A percentile compares a stretch with the other conserved stretches of the same genome.
Conservation (phyloP, 139 green algal species). For the Choricystis sp. region DNA sequence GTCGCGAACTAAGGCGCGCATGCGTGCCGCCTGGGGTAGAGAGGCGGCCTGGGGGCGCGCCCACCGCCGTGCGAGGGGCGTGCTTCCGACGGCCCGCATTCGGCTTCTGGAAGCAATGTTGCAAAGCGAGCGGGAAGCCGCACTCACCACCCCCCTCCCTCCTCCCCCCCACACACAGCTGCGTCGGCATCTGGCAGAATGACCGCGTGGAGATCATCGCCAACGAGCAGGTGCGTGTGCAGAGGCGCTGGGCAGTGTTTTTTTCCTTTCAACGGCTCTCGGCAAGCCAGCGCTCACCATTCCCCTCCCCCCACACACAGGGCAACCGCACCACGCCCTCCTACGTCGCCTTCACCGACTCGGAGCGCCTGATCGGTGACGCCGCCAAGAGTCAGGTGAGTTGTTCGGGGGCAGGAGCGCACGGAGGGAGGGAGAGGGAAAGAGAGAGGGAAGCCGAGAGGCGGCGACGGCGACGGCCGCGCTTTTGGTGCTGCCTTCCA, state of each 20-base stretch:
- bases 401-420: background rate
- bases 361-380: slow-evolving; percentile 89
- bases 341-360: slow-evolving; percentile 96
- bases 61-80: slow-evolving; percentile 1
- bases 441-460: no score
- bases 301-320: background rate
- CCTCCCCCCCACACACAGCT: slow-evolving; percentile 18
- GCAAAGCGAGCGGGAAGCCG: background rate
- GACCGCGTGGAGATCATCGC: slow-evolving; percentile 77
- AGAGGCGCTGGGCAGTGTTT: background rate
- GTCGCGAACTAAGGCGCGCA: no score
- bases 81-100: no score
- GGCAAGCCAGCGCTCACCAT: background rate
- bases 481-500: no score
- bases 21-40: background rate
- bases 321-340: slow-evolving; percentile 83
- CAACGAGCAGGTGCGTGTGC: slow-evolving; percentile 56
- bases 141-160: background rate
- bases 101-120: no score
- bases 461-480: no score
- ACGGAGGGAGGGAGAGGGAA: background rate
- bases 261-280: background rate
- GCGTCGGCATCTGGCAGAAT: slow-evolving; percentile 33
- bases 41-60: background rate
- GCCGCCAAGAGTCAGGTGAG: slow-evolving; percentile 91